Evolutionary conservation across 1,139 yeast genomes (phyloP), one percentile per base, ranked within the genome.

Genomic region (Debaryomyces udenii): DNA sequence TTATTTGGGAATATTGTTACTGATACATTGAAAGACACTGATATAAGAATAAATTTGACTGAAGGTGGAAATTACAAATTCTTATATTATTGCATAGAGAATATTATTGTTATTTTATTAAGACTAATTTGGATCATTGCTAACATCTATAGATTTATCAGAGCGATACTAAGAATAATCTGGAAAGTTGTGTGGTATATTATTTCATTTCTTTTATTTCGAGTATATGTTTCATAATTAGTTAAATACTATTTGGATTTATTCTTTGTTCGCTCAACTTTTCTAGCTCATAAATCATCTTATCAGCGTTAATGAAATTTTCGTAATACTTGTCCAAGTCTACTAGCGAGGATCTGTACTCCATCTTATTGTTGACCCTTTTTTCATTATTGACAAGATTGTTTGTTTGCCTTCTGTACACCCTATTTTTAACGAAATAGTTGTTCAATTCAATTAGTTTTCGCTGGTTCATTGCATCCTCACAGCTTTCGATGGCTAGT

Each of bases 91-190:
- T 45, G 56, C 15, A 52, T 72, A 41, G 78, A 72, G 39, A 72
- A 70, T 48, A 33, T 50, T n/a, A 83, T 89, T 39, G 83, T 86
- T n/a, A 50, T 80, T 1, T 35, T 79, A 3, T 69, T 89, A 51
- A 81, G 95, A 77, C 50, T 76, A 3, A 70, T 83, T 11, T 89
- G 96, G 96, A 69, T 83, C 5, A 61, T 81, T 7, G 90, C 83
- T 27, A 81, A 79, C 39, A 52, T 80, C n/a, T 70, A 79, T 49
- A 70, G 78, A 47, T 52, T 68, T 11, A 41, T 74, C 20, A 68
- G 65, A 47, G 54, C 57, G 34, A 41, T 68, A 2, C 26, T 78
- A 6, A 44, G 54, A 40, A 27, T 72, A 3, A 15, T 78, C 2
- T 67, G 77, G 61, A 62, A 56, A 28, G 38, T 76, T 2, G 37